Conservation (phyloP, 2,329 filamentous ascomycete species). For the Exophiala sp. region DNA sequence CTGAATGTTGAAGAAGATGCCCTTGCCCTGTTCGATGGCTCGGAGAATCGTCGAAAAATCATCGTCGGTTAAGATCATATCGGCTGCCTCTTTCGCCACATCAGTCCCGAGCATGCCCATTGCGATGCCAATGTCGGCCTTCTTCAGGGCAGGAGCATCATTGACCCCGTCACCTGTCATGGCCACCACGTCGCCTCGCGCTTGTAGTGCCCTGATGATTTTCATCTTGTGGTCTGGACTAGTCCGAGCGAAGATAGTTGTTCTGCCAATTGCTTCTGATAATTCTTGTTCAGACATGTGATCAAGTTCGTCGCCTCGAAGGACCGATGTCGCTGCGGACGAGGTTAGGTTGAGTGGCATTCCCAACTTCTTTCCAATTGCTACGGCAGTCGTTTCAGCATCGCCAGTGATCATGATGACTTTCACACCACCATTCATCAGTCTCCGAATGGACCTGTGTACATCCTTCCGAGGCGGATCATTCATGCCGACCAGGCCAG, state of each 20-base stretch:
- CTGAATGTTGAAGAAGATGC: conserved; percentile 99
- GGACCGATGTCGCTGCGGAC: conserved; percentile 59
- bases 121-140: conserved; percentile 94
- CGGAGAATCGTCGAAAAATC: conserved; percentile 88
- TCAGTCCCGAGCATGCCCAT: conserved; percentile 96
- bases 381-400: conserved; percentile 87
- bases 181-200: conserved; percentile 90
- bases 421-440: conserved; percentile 92
- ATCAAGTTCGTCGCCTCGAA: conserved; percentile 90
- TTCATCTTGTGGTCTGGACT: conserved; percentile 98
- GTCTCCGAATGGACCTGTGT: conserved; percentile 76
- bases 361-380: conserved; percentile 90
- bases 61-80: conserved; percentile 84
- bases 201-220: conserved; percentile 86
- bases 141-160: conserved; percentile 93
- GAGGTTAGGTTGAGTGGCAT: conserved; percentile 67
- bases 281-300: conserved; percentile 83
- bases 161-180: conserved; percentile 99
- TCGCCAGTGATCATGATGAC: conserved; percentile 99
- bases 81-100: conserved; percentile 89
- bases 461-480: conserved; percentile 91
- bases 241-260: conserved; percentile 92
- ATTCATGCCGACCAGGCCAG: conserved; percentile 93
- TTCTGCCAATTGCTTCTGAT: conserved; percentile 77
- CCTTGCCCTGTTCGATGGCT: conserved; percentile 97